Percentiles rank a stretch among this genome's conserved stretches.
phyloP scores from a whole-genome alignment of 148 eudicot species.

The Talinum fruticosum region DNA sequence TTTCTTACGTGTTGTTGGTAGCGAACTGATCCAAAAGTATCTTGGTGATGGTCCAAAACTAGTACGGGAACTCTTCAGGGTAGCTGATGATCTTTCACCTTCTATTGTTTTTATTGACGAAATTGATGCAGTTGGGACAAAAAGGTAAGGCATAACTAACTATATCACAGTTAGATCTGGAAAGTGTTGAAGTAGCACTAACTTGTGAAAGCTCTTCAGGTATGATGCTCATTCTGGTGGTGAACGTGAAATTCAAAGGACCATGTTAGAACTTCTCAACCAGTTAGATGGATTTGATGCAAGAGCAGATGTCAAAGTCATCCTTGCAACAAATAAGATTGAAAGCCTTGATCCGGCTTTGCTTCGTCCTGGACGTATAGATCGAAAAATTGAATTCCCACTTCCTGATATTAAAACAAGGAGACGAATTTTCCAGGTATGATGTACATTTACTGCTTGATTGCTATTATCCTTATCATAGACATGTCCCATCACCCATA shows the following conservation, averaged over 20 bases:
- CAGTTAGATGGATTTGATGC: slow-evolving; percentile 98
- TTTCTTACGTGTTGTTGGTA: slow-evolving; percentile 92
- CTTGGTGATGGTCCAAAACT: slow-evolving; percentile 96
- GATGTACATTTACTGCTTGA: not conserved
- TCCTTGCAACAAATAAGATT: slow-evolving; percentile 91
- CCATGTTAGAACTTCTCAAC: slow-evolving; percentile 93
- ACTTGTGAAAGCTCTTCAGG: slow-evolving; percentile 35
- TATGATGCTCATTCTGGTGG: slow-evolving; percentile 99
- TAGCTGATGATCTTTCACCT: slow-evolving; percentile 97
- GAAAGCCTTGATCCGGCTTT: slow-evolving; percentile 93
- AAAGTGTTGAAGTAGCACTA: not conserved
- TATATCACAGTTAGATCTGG: not conserved
- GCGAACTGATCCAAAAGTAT: slow-evolving; percentile 94
- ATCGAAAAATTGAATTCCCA: slow-evolving; percentile 93
- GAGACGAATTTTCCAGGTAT: slow-evolving; percentile 88
- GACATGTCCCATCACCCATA: not conserved
- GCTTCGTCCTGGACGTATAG: slow-evolving; percentile 95
- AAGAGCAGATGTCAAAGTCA: slow-evolving; percentile 93
- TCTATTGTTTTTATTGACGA: slow-evolving; percentile 97
- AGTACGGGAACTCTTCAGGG: slow-evolving; percentile 94
- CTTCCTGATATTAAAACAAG: slow-evolving; percentile 97
- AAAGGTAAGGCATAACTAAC: slow-evolving; percentile 46
- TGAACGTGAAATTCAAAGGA: slow-evolving; percentile 98
- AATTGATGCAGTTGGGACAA: slow-evolving; percentile 96
- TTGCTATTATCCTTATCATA: not conserved